Conservation (phyloP, 768 basidiomycete genomes). For the Hortiboletus campestris region DNA sequence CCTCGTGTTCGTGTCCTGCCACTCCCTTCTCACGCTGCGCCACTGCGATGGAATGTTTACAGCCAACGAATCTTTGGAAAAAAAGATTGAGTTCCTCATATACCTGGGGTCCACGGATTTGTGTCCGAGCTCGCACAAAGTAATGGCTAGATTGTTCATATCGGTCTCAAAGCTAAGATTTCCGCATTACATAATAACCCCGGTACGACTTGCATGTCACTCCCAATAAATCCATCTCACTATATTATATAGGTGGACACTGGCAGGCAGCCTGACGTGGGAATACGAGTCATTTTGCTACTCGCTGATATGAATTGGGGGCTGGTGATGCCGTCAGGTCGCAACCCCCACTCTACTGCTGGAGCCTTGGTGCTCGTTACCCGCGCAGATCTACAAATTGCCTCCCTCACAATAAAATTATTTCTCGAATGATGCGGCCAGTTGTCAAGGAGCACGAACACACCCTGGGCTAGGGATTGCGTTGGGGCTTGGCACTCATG, state of each 20-base stretch:
- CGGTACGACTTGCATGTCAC: neutral
- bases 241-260: neutral
- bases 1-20: neutral
- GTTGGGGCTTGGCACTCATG: neutral
- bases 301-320: neutral
- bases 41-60: neutral
- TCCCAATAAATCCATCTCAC: no score
- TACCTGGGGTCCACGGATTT: no score
- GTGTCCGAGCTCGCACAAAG: neutral
- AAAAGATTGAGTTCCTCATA: neutral
- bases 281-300: neutral
- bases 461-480: no score
- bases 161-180: neutral
- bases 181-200: neutral
- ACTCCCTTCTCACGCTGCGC: neutral
- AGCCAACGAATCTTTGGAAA: neutral
- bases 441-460: conserved; percentile 2
- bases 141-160: neutral
- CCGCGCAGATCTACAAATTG: neutral
- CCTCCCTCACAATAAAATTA: neutral
- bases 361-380: neutral
- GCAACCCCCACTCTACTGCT: neutral
- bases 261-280: neutral
- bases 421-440: neutral
- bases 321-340: neutral